Base-by-base conservation (phyloP, 371 early-diverging fungal species). In the Capillidium heterosporum region DNA sequence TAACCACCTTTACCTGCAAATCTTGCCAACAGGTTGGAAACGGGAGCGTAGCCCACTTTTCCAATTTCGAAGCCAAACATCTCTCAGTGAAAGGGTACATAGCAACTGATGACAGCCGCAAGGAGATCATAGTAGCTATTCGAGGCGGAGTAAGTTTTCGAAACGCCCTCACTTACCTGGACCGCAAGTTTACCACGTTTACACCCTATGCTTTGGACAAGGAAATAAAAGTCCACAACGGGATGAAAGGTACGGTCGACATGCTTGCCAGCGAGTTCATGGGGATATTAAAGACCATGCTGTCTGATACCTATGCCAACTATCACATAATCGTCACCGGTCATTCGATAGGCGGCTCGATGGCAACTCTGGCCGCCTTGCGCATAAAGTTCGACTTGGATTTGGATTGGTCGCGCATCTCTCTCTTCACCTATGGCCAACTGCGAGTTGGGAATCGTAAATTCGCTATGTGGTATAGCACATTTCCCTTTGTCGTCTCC, bases 401-500 rank as follows among this genome's bases (percentile, higher is more conserved):
- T 7, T 23, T 57, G 1, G n/a, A n/a, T 24, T 43, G 43, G 35
- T 11, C 21, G 4, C 11, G 31, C 0, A 48, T 57, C 11, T 29
- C 23, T 27, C 15, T 57, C 8, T 21, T 32, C 28, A 57, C 57
- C 23, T 57, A 48, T 40, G 57, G 48, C 39, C 40, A 47, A 27
- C 32, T 47, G 11, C 32, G 57, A 0, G 57, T 57, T 11, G 57
- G 57, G 17, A 57, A 57, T 28, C 15, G 21, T 7, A 31, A 48
- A n/a, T 57, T 57, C 31, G 57, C 50, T 15, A 11, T n/a, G 39
- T 51, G 35, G 31, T 32, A 32, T 23, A 19, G 17, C 19, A 27
- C 52, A 3, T 11, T n/a, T 15, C 52, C 52, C 10, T 23, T 29
- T 10, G 28, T 15, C 17, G 13, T 35, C 2, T 13, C 52, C 15